Base-by-base conservation (phyloP, 2,329 filamentous ascomycete genomes). In the Keithomyces neogunnii region DNA sequence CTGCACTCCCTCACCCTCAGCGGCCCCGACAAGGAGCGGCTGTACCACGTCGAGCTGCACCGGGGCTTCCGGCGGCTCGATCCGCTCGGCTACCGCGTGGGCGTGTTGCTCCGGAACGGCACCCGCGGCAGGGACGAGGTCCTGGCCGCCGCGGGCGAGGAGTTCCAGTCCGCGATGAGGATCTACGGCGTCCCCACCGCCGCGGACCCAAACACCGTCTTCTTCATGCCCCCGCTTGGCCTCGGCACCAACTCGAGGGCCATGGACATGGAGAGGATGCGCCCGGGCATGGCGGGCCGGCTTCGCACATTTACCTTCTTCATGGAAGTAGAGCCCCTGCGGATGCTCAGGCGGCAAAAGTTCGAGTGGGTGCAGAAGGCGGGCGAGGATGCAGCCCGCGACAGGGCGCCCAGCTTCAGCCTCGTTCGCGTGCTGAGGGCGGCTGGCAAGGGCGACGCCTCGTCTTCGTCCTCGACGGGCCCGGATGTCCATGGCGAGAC, bases 191-290 rank as follows among this genome's bases (percentile, higher is more conserved):
- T 38, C 6, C 47, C 47, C 5, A 3, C n/a, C 11, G 47, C 35
- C n/a, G n/a, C 32, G 13, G 30, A 26, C 11, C 10, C 28, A n/a
- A 48, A 38, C 47, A 48, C 35, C 28, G 47, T 48, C 9, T 40
- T 48, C 11, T 48, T 48, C 47, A 26, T 48, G 28, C 47, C 47
- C 19, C 47, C 47, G 5, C 11, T 48, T 26, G 47, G 31, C 13
- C 31, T 48, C n/a, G 47, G 47, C 36, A 48, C 47, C 36, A 48
- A 48, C 36, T 48, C 47, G 36, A 29, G 47, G 33, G 47, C 47
- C 35, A 48, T 48, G 47, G 3, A 28, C 5, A 48, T 48, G 47
- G 47, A 48, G n/a, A 40, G 33, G n/a, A 48, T 48, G 47, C n/a
- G 36, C 4, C 26, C 26, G 33, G 28, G 32, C 5, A 19, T 38